Conservation (phyloP, 305 asterid genomes). For the Fraxinus dipetala region DNA sequence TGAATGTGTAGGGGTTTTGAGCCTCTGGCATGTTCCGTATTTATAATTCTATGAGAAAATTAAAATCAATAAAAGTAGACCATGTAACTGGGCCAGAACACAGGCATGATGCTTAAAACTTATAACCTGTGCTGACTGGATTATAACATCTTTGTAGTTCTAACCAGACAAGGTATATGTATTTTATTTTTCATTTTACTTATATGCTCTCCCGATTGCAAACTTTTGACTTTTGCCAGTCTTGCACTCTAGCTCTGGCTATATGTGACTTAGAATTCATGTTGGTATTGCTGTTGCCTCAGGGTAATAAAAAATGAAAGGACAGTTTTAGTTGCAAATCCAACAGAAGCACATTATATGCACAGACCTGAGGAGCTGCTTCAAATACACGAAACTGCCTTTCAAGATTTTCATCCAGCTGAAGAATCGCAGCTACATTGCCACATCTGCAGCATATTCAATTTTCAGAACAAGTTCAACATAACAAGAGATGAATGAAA, state of each 20-base stretch:
- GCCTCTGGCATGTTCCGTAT: background rate
- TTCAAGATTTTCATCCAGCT: constrained; percentile 80
- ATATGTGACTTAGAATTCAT: background rate
- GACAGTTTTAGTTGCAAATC: background rate
- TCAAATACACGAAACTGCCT: constrained; percentile 79
- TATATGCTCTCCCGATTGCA: background rate
- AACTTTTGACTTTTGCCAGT: background rate
- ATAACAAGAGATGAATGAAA: background rate
- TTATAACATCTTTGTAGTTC: background rate
- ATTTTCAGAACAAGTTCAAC: constrained; percentile 13
- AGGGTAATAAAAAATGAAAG: background rate
- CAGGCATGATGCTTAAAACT: background rate
- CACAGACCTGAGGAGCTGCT: constrained; percentile 88
- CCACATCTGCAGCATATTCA: constrained; percentile 67
- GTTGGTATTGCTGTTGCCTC: background rate
- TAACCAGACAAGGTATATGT: background rate
- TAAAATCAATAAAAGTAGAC: background rate
- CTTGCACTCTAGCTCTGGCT: background rate
- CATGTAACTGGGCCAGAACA: background rate
- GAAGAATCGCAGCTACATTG: constrained; percentile 92
- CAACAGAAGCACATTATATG: constrained; percentile 14
- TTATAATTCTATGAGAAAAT: background rate
- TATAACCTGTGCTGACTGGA: background rate
- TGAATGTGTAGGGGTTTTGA: background rate
- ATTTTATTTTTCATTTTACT: background rate